phyloP scores from a whole-genome alignment of 352 stramenopile species.

The Phytopythium montanum region DNA sequence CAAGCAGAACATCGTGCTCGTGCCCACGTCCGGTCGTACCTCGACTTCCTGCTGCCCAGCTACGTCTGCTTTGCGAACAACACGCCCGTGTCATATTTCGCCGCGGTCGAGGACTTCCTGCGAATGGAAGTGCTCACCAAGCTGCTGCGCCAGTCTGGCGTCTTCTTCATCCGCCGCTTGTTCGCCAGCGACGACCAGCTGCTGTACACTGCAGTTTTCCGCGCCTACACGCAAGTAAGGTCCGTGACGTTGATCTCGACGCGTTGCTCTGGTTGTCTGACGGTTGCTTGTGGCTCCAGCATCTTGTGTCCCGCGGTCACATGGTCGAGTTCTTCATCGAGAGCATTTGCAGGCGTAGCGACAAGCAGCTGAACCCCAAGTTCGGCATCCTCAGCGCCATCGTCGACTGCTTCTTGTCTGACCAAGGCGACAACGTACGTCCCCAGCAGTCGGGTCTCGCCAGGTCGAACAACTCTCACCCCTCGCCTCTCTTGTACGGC shows the following conservation, averaged over 20 bases:
- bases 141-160: conserved; percentile 61
- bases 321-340: conserved; percentile 88
- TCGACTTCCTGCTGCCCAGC: conserved; percentile 84
- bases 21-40: conserved; percentile 82
- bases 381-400: conserved; percentile 75
- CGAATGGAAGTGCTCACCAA: conserved; percentile 65
- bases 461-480: neutral
- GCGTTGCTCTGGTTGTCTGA: neutral
- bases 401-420: conserved; percentile 64
- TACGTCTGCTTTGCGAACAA: conserved; percentile 90
- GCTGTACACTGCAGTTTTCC: conserved; percentile 75
- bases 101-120: conserved; percentile 77
- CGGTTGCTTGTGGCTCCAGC: conserved; percentile 21
- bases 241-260: neutral
- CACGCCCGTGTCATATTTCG: conserved; percentile 80
- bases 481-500: neutral
- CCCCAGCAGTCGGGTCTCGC: neutral
- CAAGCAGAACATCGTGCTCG: conserved; percentile 63
- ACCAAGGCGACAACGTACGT: conserved; percentile 70
- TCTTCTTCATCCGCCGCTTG: conserved; percentile 78
- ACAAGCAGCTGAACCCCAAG: conserved; percentile 80
- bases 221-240: conserved; percentile 65
- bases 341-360: conserved; percentile 74
- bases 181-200: conserved; percentile 55
- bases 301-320: conserved; percentile 66